These are phyloP conservation scores for Pseudozyma thailandica DNA, from an alignment of 1,284 basidiomycete genomes.

Conservation along the genomic window DNA sequence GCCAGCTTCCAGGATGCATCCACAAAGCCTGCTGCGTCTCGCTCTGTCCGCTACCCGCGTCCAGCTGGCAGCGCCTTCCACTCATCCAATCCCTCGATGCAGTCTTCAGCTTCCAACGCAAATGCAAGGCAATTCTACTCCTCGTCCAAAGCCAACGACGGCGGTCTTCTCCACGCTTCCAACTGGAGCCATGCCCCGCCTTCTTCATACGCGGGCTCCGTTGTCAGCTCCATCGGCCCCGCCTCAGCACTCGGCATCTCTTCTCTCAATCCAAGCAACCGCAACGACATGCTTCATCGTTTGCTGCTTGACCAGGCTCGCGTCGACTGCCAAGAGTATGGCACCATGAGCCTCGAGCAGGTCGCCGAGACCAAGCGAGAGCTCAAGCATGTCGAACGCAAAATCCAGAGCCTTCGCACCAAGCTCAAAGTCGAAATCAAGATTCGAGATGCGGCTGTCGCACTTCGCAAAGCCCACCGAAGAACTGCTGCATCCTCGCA, in stretches of 20 bases:
- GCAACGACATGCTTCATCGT: conserved; percentile 46
- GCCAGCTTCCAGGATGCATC: not conserved
- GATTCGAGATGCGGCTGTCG: conserved; percentile 58
- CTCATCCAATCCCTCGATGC: conserved; percentile 31
- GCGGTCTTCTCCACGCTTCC: conserved; percentile 30
- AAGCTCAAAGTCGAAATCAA: conserved; percentile 59
- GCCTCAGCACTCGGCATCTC: conserved; percentile 27
- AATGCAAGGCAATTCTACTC: conserved; percentile 5
- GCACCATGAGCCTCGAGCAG: conserved; percentile 46
- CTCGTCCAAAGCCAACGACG: conserved; percentile 14
- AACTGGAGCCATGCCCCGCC: conserved; percentile 39
- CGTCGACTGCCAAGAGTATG: conserved; percentile 52
- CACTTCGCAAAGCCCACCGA: conserved; percentile 51
- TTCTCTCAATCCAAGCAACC: conserved; percentile 19
- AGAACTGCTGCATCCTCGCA: conserved; percentile 30
- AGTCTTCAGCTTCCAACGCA: conserved; percentile 29
- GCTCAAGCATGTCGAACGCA: conserved; percentile 48
- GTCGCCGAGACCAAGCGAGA: conserved; percentile 53
- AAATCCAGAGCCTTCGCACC: conserved; percentile 33
- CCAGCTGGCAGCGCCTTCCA: conserved; percentile 26
- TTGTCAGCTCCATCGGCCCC: conserved; percentile 24
- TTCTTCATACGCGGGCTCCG: conserved; percentile 40
- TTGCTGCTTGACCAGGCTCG: conserved; percentile 48
- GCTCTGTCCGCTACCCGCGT: conserved; percentile 12
- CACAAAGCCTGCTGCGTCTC: conserved; percentile 4